These are phyloP conservation scores for Dictyostelium firmibasis DNA, from an alignment of 78 protist species.

Conservation along the genomic window DNA sequence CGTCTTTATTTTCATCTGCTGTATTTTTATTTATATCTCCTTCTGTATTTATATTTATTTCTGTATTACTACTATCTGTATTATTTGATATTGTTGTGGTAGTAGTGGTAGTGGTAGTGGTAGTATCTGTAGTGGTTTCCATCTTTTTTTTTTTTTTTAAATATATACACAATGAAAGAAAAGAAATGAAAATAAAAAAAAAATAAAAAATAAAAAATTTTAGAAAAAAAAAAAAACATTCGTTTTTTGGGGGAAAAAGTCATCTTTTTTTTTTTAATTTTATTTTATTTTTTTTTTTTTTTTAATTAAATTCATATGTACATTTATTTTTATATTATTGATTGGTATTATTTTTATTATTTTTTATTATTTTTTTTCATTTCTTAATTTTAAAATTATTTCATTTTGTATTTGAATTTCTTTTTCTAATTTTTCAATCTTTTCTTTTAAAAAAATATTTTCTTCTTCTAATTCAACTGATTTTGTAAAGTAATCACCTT, in stretches of 20 bases:
- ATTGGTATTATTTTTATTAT: too few species aligned
- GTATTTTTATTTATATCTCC: not conserved
- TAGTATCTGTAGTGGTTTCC: not conserved
- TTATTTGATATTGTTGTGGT: too few species aligned
- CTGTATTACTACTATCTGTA: not conserved
- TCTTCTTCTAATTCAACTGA: constrained; percentile 16
- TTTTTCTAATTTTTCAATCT: not conserved
- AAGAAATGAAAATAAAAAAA: too few species aligned
- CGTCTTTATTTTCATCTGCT: not conserved
- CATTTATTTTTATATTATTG: not conserved
- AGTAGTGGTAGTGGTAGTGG: not conserved
- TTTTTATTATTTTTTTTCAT: not conserved
- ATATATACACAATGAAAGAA: too few species aligned
- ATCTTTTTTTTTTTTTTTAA: not conserved
- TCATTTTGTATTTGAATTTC: not conserved
- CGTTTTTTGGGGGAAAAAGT: not conserved
- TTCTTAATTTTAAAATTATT: not conserved
- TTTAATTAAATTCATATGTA: not conserved
- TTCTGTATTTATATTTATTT: not conserved
- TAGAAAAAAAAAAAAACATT: too few species aligned
- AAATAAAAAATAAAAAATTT: too few species aligned
- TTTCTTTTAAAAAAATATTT: not conserved
- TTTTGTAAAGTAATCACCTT: constrained; percentile 18
- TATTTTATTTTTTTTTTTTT: too few species aligned
- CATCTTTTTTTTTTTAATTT: too few species aligned